Percentiles rank a stretch among this genome's conserved stretches.
Evolutionary conservation across 805 yeast genomes (phyloP).

Genomic region (Candida dajiaensis): DNA sequence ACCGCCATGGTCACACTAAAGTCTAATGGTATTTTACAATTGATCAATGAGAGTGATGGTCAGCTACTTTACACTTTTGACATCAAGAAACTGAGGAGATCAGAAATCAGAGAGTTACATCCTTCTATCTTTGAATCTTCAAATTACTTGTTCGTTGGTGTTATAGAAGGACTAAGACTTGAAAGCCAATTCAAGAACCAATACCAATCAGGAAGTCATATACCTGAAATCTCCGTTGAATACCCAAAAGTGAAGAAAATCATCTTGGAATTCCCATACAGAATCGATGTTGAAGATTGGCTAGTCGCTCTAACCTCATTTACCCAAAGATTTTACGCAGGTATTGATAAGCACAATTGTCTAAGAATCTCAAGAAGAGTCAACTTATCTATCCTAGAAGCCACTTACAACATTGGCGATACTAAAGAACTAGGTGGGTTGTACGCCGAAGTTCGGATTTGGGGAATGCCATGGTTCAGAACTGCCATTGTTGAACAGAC

Average conservation of each 20-base stretch:
- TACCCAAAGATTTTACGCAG: slow-evolving; percentile 47
- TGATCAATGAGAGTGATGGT: slow-evolving; percentile 61
- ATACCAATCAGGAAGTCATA: background rate
- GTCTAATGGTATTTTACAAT: slow-evolving; percentile 55
- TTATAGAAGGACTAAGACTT: slow-evolving; percentile 46
- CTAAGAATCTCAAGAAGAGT: slow-evolving; percentile 51
- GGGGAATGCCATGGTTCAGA: slow-evolving; percentile 73
- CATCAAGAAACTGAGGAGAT: slow-evolving; percentile 42
- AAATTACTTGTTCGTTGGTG: slow-evolving; percentile 54
- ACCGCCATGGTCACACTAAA: slow-evolving; percentile 64
- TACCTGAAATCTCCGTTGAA: slow-evolving; percentile 26
- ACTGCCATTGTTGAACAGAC: slow-evolving; percentile 55
- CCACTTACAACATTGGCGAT: slow-evolving; percentile 37
- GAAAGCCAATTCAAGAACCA: slow-evolving; percentile 11
- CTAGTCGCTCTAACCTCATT: slow-evolving; percentile 60
- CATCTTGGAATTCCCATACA: slow-evolving; percentile 56
- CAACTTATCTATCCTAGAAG: slow-evolving; percentile 58
- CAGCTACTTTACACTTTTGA: slow-evolving; percentile 53
- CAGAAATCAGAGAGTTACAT: slow-evolving; percentile 62
- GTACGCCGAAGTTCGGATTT: slow-evolving; percentile 67
- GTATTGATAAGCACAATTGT: slow-evolving; percentile 24
- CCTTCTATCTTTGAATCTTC: slow-evolving; percentile 56
- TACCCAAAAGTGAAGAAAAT: slow-evolving; percentile 30
- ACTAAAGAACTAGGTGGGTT: slow-evolving; percentile 21
- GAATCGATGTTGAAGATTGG: slow-evolving; percentile 75